Conservation (phyloP, 371 early-diverging fungal species). For the Paramicrosporidium saccamoebae region DNA sequence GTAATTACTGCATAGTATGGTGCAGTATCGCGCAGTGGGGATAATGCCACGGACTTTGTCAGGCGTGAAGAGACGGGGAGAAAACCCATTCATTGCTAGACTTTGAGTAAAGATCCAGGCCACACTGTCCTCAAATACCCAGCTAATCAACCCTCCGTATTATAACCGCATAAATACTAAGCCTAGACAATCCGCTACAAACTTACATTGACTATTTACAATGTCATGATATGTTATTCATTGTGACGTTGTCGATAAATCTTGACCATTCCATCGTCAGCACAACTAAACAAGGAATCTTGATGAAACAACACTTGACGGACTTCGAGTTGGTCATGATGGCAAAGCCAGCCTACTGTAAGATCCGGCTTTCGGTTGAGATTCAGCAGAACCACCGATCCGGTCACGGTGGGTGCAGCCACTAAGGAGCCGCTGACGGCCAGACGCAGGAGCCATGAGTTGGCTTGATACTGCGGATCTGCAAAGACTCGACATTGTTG, state of each 20-base stretch:
- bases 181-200: too few relatives aligned
- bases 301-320: slow-evolving; percentile 63
- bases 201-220: too few relatives aligned
- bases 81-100: too few relatives aligned
- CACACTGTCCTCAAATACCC: too few relatives aligned
- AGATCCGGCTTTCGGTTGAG: slow-evolving; percentile 29
- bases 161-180: too few relatives aligned
- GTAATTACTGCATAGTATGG: too few relatives aligned
- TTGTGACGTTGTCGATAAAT: slow-evolving; percentile 2
- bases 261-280: slow-evolving; percentile 18
- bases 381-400: slow-evolving; percentile 43
- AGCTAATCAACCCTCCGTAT: too few relatives aligned
- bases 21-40: too few relatives aligned
- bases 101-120: too few relatives aligned
- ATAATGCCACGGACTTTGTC: too few relatives aligned
- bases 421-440: slow-evolving; percentile 49
- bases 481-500: slow-evolving; percentile 25
- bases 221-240: too few relatives aligned
- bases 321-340: slow-evolving; percentile 54
- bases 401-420: slow-evolving; percentile 50
- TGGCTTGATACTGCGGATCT: slow-evolving; percentile 47
- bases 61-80: too few relatives aligned
- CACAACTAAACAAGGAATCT: slow-evolving; percentile 36
- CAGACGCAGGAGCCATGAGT: slow-evolving; percentile 64
- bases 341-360: slow-evolving; percentile 29